phyloP scores from a whole-genome alignment of 2,329 filamentous ascomycete species.

The Diaporthe ampelina region DNA sequence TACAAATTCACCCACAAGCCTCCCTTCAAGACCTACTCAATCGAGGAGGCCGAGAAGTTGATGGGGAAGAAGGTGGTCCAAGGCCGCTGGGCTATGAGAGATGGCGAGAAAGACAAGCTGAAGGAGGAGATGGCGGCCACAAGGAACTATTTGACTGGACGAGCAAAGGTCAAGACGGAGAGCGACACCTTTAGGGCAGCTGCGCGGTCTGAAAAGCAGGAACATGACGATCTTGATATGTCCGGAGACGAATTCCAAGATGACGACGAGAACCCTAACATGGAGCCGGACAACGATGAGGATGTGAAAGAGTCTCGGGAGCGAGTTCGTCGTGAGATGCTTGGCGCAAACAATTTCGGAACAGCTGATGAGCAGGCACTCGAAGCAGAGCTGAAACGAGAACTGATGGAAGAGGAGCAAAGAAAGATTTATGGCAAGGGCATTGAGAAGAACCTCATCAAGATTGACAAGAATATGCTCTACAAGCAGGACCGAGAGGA shows the following conservation, averaged over 20 bases:
- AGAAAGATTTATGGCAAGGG: slow-evolving; percentile 81
- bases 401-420: slow-evolving; percentile 76
- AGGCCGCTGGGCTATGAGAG: slow-evolving; percentile 84
- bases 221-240: slow-evolving; percentile 79
- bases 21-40: slow-evolving; percentile 80
- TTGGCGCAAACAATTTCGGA: slow-evolving; percentile 88
- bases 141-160: slow-evolving; percentile 63
- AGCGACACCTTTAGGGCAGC: slow-evolving; percentile 73
- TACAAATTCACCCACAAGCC: slow-evolving; percentile 90
- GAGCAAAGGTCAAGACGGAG: slow-evolving; percentile 77
- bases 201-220: slow-evolving; percentile 74
- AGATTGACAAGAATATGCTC: slow-evolving; percentile 87
- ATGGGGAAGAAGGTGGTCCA: slow-evolving; percentile 85
- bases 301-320: slow-evolving; percentile 80
- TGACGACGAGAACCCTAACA: slow-evolving; percentile 83
- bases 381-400: slow-evolving; percentile 80
- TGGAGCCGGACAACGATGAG: slow-evolving; percentile 86
- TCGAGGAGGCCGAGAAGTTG: slow-evolving; percentile 87
- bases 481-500: slow-evolving; percentile 77
- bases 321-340: slow-evolving; percentile 82
- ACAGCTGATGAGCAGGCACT: slow-evolving; percentile 78
- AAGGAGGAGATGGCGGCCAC: slow-evolving; percentile 75
- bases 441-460: slow-evolving; percentile 84
- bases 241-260: slow-evolving; percentile 85
- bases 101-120: slow-evolving; percentile 70